Evolutionary conservation across 1,139 yeast genomes (phyloP), one percentile per base, ranked within the genome.

Genomic region (Suhomyces kunorum): DNA sequence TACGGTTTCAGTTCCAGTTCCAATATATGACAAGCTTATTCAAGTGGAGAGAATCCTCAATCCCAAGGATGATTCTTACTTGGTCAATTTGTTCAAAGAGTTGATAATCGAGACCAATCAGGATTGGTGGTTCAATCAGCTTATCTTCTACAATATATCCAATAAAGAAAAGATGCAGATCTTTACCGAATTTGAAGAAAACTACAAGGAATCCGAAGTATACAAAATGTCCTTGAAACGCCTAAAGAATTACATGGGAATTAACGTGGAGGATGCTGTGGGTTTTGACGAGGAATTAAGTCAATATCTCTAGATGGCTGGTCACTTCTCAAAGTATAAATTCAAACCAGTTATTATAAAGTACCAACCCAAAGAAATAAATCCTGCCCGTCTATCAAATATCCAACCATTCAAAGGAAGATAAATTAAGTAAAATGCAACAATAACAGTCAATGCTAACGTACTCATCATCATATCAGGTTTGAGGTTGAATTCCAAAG

Each of bases 1-100:
- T 32, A 63, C 64, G 28, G 47, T 58, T 11, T 62, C 67, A 11
- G 54, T 64, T 15, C 66, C 72, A 2, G 38, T 66, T 3, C 62
- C 64, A n/a, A 49, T 65, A 12, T 69, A 57, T 54, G 66, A 57
- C 26, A 75, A 71, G 50, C 50, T 74, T 20, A 35, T 74, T 9
- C 63, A 60, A 36, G 42, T 74, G 23, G 79, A 74, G 47, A 54
- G 66, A 39, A 43, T 61, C 9, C 42, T 64, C 5, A 45, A 54
- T 34, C 53, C 54, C 11, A 40, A 48, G 13, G 59, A 63, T 29
- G 58, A 53, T 29, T 59, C 53, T 6, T 54, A 62, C 38, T 28
- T 68, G n/a, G 18, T 59, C 13, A 47, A 49, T 12, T 42, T 71
- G 34, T 49, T 69, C 16, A 52, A 54, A 22, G 52, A 48, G 11